phyloP scores from a whole-genome alignment of 129 eudicot genomes.

The Apium graveolens region DNA sequence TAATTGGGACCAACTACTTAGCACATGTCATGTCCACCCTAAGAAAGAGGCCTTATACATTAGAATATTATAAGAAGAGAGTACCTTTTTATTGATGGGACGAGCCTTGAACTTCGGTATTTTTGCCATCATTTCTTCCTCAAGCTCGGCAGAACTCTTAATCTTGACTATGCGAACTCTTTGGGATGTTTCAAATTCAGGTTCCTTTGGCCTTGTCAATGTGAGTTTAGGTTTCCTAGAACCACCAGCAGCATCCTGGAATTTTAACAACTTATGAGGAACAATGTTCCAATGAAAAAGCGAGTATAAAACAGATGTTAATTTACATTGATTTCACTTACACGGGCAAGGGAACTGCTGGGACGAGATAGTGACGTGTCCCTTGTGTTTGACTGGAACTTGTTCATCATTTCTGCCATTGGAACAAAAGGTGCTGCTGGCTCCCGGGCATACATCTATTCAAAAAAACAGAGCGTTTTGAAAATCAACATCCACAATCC shows the following conservation, averaged over 20 bases:
- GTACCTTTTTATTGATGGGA: conserved; percentile 80
- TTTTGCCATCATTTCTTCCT: conserved; percentile 94
- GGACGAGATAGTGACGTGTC: conserved; percentile 41
- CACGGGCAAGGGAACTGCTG: conserved; percentile 35
- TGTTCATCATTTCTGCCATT: conserved; percentile 86
- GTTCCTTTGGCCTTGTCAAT: conserved; percentile 84
- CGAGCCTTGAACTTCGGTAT: conserved; percentile 96
- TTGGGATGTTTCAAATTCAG: conserved; percentile 86
- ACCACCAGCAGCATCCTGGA: conserved; percentile 42
- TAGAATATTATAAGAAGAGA: neutral
- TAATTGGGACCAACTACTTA: neutral
- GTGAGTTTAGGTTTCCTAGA: conserved; percentile 61
- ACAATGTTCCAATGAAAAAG: neutral
- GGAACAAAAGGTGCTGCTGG: conserved; percentile 74
- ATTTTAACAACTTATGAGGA: neutral
- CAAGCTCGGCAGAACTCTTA: conserved; percentile 80
- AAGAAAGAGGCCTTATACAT: neutral
- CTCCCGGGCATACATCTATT: conserved; percentile 75
- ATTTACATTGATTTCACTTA: conserved; percentile 30
- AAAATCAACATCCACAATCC: conserved; percentile 8
- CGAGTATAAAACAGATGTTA: neutral
- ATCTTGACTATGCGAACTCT: conserved; percentile 52
- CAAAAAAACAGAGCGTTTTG: neutral
- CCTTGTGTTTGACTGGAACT: conserved; percentile 85
- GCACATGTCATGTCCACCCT: neutral